These are phyloP conservation scores for Sarocladiaceae sp. DNA, from an alignment of 2,329 filamentous ascomycete genomes.

Conservation along the genomic window DNA sequence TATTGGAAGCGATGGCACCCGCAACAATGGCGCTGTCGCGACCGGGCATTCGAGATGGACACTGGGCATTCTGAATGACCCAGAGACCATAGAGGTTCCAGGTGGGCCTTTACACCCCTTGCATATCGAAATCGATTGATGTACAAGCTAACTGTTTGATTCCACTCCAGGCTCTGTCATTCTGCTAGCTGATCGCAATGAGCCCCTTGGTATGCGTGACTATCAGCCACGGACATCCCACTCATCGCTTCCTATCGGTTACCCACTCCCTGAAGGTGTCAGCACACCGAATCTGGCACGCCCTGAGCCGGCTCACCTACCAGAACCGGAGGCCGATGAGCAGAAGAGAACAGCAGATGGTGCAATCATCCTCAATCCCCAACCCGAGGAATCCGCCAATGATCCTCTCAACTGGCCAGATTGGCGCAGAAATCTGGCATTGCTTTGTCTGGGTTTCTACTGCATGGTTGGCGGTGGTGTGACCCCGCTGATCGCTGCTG, in stretches of 20 bases:
- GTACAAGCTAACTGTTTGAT: neutral
- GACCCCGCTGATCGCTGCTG: slow-evolving; percentile 84
- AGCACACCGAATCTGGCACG: neutral
- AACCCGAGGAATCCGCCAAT: slow-evolving; percentile 85
- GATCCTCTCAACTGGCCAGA: slow-evolving; percentile 90
- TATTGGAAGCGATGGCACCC: slow-evolving; percentile 14
- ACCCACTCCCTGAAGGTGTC: slow-evolving; percentile 15
- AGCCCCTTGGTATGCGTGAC: slow-evolving; percentile 55
- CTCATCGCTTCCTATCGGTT: slow-evolving; percentile 50
- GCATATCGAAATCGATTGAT: neutral
- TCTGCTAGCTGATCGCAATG: slow-evolving; percentile 50
- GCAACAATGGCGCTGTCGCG: slow-evolving; percentile 5
- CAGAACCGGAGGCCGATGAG: slow-evolving; percentile 25
- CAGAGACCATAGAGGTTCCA: slow-evolving; percentile 78
- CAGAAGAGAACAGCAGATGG: slow-evolving; percentile 80
- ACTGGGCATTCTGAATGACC: slow-evolving; percentile 81
- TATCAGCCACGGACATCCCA: slow-evolving; percentile 53
- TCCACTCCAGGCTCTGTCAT: slow-evolving; percentile 48
- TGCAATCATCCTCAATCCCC: slow-evolving; percentile 81
- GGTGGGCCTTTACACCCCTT: slow-evolving; percentile 45
- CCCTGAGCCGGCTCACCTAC: slow-evolving; percentile 1
- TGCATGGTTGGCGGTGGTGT: slow-evolving; percentile 92
- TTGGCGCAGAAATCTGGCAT: slow-evolving; percentile 73
- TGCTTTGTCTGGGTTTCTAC: slow-evolving; percentile 83
- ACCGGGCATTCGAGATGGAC: slow-evolving; percentile 42